These are phyloP conservation scores for Aspergillus sp. DNA, from an alignment of 2,329 filamentous ascomycete genomes.

Conservation along the genomic window DNA sequence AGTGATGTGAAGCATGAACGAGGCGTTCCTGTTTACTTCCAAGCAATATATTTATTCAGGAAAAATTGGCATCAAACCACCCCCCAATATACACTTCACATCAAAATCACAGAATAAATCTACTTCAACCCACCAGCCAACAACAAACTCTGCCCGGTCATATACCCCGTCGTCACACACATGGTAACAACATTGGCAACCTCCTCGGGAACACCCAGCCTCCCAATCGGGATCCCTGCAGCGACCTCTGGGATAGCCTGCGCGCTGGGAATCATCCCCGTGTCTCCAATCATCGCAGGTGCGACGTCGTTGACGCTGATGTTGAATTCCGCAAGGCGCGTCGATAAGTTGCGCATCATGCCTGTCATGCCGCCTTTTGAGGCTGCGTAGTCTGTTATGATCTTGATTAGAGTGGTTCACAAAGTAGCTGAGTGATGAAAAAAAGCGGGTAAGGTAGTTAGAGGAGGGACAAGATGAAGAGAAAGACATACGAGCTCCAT, in stretches of 20 bases:
- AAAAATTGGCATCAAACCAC: background rate
- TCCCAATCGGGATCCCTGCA: conserved; percentile 62
- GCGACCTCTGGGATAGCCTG: conserved; percentile 63
- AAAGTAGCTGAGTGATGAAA: no score
- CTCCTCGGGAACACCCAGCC: conserved; percentile 63
- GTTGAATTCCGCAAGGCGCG: conserved; percentile 61
- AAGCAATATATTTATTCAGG: background rate
- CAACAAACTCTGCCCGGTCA: conserved; percentile 62
- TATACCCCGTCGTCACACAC: conserved; percentile 64
- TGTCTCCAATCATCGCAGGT: conserved; percentile 70
- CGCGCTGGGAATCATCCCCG: conserved; percentile 65
- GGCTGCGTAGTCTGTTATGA: conserved; percentile 54
- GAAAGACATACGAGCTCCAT: conserved; percentile 56
- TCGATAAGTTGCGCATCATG: conserved; percentile 68
- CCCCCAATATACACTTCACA: background rate
- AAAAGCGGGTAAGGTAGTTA: background rate
- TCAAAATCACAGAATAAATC: background rate
- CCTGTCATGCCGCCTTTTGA: conserved; percentile 66
- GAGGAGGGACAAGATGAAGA: background rate
- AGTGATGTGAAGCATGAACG: background rate
- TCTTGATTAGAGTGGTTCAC: background rate
- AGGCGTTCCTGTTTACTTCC: background rate
- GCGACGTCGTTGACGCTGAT: conserved; percentile 72
- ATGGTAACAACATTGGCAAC: conserved; percentile 65
- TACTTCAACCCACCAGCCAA: conserved; percentile 59